A percentile compares a stretch with the other conserved stretches of the same genome.
Conservation (phyloP, 371 early-diverging fungal genomes). For the Mucor piriformis region DNA sequence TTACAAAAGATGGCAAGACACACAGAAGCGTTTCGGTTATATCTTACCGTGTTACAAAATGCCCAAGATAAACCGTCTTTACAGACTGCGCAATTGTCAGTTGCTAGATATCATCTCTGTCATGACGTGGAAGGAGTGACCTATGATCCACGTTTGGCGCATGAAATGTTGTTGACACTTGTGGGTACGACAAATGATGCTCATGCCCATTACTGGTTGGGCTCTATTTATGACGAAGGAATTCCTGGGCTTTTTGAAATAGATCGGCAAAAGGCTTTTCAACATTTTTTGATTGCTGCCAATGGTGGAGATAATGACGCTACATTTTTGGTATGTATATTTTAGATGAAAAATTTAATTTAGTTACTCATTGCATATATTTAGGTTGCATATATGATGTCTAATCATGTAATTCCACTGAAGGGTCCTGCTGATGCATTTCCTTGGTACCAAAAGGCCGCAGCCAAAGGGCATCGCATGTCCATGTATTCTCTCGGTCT, state of each 20-base stretch:
- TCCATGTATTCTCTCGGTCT: constrained; percentile 53
- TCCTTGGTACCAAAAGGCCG: constrained; percentile 62
- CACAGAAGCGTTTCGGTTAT: constrained; percentile 32
- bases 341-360: too few relatives aligned
- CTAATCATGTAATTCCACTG: constrained; percentile 53
- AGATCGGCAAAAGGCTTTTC: constrained; percentile 42
- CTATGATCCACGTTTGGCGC: constrained; percentile 29
- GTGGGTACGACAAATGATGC: constrained; percentile 28
- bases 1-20: constrained; percentile 42
- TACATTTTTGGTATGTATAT: constrained; percentile 39
- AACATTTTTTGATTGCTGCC: constrained; percentile 40
- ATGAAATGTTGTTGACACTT: constrained; percentile 25
- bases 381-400: constrained; percentile 53
- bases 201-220: constrained; percentile 49
- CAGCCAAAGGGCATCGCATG: constrained; percentile 45
- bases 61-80: constrained; percentile 17
- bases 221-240: constrained; percentile 51
- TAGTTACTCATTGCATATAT: too few relatives aligned
- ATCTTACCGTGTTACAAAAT: neutral
- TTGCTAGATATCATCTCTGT: constrained; percentile 47
- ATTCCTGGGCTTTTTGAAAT: constrained; percentile 33
- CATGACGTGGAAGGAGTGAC: constrained; percentile 29
- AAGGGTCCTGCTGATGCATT: constrained; percentile 53
- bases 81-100: constrained; percentile 35
- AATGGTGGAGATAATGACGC: constrained; percentile 42